phyloP scores from a whole-genome alignment of 2,329 filamentous ascomycete genomes.

The Fulvia fulva region DNA sequence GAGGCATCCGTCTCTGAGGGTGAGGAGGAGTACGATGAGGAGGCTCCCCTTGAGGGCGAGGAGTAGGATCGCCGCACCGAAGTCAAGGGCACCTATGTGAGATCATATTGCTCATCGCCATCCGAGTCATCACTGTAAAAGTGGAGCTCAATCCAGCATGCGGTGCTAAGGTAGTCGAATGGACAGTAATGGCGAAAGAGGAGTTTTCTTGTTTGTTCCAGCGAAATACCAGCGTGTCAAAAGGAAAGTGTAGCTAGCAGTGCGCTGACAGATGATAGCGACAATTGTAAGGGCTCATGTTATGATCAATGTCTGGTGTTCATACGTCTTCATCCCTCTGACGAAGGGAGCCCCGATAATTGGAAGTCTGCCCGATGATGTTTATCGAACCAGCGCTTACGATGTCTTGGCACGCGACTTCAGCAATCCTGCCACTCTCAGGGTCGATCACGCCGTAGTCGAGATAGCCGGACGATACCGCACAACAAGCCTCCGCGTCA shows the following conservation, averaged over 20 bases:
- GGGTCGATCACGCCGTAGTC: too few relatives aligned
- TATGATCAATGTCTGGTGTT: neutral
- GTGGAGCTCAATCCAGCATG: neutral
- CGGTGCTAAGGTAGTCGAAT: neutral
- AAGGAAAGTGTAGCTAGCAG: slow-evolving; percentile 1
- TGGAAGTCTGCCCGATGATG: too few relatives aligned
- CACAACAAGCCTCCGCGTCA: too few relatives aligned
- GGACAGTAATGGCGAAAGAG: too few relatives aligned
- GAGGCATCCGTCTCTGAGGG: slow-evolving; percentile 96
- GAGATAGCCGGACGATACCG: too few relatives aligned
- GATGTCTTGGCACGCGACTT: too few relatives aligned
- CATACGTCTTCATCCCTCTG: too few relatives aligned
- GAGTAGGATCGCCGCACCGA: slow-evolving; percentile 49
- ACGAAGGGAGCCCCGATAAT: too few relatives aligned
- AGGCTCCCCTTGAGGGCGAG: slow-evolving; percentile 68
- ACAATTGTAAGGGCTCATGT: neutral
- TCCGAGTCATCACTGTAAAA: neutral
- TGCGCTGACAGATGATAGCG: slow-evolving; percentile 1
- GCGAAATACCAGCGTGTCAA: slow-evolving; percentile 1
- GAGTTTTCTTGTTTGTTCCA: neutral
- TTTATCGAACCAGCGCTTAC: too few relatives aligned
- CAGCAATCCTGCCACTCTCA: too few relatives aligned
- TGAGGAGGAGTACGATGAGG: slow-evolving; percentile 92
- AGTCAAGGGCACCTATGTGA: neutral
- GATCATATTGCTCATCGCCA: neutral